Base-by-base conservation (phyloP, 345 rosid species). In the Corymbia maculata region DNA sequence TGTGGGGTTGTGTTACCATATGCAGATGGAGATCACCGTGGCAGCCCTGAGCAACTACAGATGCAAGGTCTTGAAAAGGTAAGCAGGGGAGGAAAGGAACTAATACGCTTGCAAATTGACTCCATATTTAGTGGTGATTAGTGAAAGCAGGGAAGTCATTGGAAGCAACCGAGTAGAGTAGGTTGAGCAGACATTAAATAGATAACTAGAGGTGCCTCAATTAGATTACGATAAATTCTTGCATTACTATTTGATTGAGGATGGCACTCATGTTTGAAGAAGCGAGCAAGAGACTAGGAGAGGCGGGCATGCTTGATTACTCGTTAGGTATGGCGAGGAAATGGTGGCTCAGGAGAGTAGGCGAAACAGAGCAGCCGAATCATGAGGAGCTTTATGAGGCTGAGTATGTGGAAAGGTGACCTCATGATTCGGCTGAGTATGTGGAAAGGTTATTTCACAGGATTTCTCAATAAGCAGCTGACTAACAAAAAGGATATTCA, bases 281-380 rank as follows among this genome's bases (percentile, higher is more conserved):
- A 90, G 93, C 92, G 52, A 91, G 92, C 4, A 93, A 95, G 92
- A 95, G 95, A 91, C 88, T 95, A 79, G 94, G 94, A 89, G 95
- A 93, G 91, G 95, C 89, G 51, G 94, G 96, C 19, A 87, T 92
- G 93, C 89, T 94, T 86, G 97, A 97, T 93, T 91, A 90, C 93
- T 96, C 24, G 90, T 93, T 88, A 94, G 98, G 88, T 94, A 92
- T 90, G 98, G 97, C 13, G 93, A 94, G 93, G 96, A 96, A 90
- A 95, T 97, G 98, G 93, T 97, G 82, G 95, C 98, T 13, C 87
- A 98, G 79, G 96, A 96, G 55, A 91, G 98, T 90, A 94, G 99
- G 90, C 94, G 95, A 91, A 89, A 92, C 26, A 92, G 95, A 90
- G 90, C 82, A 86, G 14, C 85, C 70, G 90, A 86, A 79, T 24